A percentile compares a stretch with the other conserved stretches of the same genome.
Conservation (phyloP, 2,329 filamentous ascomycete species). For the Lachnellula hyalina region DNA sequence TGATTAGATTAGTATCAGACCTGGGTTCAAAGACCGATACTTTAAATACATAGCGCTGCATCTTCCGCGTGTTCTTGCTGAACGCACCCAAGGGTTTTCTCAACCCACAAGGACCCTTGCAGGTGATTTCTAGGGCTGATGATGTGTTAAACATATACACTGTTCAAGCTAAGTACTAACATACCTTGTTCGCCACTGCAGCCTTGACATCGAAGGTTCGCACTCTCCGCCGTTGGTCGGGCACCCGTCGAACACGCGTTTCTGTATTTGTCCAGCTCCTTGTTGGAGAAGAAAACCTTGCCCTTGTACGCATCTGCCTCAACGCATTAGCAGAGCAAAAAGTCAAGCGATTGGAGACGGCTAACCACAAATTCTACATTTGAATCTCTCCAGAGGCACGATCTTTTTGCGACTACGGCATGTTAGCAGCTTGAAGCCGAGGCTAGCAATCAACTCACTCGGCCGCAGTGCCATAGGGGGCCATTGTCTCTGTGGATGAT, state of each 20-base stretch:
- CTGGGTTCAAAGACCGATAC: background rate
- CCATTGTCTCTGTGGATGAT: background rate
- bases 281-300: slow-evolving; percentile 39
- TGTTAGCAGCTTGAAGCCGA: background rate
- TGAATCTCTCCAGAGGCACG: background rate
- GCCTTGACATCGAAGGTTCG: slow-evolving; percentile 34
- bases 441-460: background rate
- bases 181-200: slow-evolving; percentile 35
- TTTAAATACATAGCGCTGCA: slow-evolving; percentile 31
- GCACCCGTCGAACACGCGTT: background rate
- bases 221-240: background rate
- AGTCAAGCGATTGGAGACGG: background rate
- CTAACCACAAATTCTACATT: background rate
- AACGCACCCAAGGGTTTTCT: slow-evolving; percentile 43
- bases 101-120: slow-evolving; percentile 39
- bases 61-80: slow-evolving; percentile 36
- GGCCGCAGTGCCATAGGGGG: background rate
- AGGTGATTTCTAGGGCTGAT: slow-evolving; percentile 42
- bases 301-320: slow-evolving; percentile 39
- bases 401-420: slow-evolving; percentile 5
- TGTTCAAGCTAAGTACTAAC: no score
- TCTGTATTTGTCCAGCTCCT: slow-evolving; percentile 38
- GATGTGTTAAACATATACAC: no score
- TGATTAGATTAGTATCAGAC: slow-evolving; percentile 4
- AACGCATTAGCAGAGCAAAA: slow-evolving; percentile 38